phyloP scores from a whole-genome alignment of 371 early-diverging fungal species.

The Phascolomyces articulosus region DNA sequence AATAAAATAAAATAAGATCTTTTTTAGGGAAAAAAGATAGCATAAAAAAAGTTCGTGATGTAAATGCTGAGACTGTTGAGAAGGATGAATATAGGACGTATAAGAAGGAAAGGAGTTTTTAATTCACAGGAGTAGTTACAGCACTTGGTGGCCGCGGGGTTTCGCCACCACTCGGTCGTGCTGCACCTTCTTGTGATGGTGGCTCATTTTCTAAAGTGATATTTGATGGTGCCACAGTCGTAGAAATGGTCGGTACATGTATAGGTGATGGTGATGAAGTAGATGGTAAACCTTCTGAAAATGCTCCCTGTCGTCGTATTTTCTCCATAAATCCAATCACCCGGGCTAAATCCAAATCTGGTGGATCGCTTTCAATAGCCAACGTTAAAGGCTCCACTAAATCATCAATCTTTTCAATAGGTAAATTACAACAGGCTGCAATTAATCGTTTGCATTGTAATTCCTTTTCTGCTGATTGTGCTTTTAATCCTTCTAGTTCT shows the following conservation, averaged over 20 bases:
- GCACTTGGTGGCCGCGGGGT: not conserved
- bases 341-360: constrained; percentile 54
- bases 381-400: constrained; percentile 63
- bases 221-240: not conserved
- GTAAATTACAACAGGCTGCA: constrained; percentile 69
- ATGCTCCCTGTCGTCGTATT: constrained; percentile 39
- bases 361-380: constrained; percentile 76
- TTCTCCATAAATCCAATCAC: constrained; percentile 62
- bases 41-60: not conserved
- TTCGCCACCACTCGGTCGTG: not conserved
- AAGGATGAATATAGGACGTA: not conserved
- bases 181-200: not conserved
- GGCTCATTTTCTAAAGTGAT: not conserved
- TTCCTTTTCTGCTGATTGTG: constrained; percentile 51
- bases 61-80: too few species aligned
- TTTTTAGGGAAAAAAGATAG: too few species aligned
- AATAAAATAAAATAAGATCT: too few species aligned
- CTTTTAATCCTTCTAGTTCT: constrained; percentile 39
- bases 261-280: constrained; percentile 10
- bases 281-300: constrained; percentile 6
- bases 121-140: constrained; percentile 3
- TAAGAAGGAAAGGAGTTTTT: not conserved
- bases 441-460: constrained; percentile 69
- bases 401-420: constrained; percentile 66
- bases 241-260: not conserved